Base-by-base conservation (phyloP, 1,284 basidiomycete genomes). In the Puccinia triticina region DNA sequence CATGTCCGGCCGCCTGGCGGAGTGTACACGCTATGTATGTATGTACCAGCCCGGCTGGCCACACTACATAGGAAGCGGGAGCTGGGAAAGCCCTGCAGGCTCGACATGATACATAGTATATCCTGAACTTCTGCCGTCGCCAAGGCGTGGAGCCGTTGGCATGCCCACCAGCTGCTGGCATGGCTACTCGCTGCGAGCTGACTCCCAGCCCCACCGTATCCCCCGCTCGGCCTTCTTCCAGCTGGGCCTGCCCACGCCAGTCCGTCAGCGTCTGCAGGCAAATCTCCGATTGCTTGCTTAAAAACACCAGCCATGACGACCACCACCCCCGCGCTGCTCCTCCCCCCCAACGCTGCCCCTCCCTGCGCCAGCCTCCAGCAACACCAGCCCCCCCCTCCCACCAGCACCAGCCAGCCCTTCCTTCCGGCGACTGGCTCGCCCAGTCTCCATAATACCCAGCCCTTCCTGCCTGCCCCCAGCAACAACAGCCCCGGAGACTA, bases 301-400 rank as follows among this genome's bases (percentile, higher is more conserved):
- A 26, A 50, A 26, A n/a, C 67, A 14, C 26, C 48, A 50, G 50
- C 29, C 69, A 72, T 72, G 46, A 72, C 48, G 46, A 53, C 66
- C 37, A 69, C 66, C 40, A 69, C 69, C 69, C 69, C 43, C n/a
- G 46, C 50, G 43, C 46, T 53, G 46, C 7, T 43, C n/a, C 64
- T 43, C n/a, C 16, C 43, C 69, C 50, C 69, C 48, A 48, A 48
- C 69, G 69, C 50, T 72, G 69, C 69, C 46, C 46, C 69, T 72
- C 69, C 34, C 69, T 72, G 50, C 69, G 29, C n/a, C n/a, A n/a
- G n/a, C n/a, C n/a, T n/a, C n/a, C n/a, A 67, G 64, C 64, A 67
- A 67, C 43, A 46, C 8, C 43, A 46, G 43, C 43, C 14, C 8
- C 43, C 7, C 43, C 43, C 7, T 7, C 43, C 8, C 43, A 46